Base-by-base conservation (phyloP, 1,139 yeast genomes). In the Taphrina pruni region DNA sequence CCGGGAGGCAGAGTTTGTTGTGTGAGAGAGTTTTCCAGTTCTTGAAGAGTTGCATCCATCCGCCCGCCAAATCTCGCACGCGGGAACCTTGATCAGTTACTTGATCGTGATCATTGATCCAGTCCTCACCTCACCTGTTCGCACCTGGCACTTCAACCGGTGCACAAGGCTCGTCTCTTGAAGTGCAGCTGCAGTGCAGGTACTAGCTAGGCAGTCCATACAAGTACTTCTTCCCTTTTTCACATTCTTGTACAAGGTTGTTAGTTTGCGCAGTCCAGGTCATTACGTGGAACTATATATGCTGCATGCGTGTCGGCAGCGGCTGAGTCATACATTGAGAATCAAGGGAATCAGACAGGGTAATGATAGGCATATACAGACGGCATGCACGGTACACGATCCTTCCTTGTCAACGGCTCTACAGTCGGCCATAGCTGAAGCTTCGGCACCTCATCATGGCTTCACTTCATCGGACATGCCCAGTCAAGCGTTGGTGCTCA, bases 391-490 rank as follows among this genome's bases (percentile, higher is more conserved):
- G 21, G 67, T 57, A 3, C 41, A 64, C 38, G 45, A 56, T 20
- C 46, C 54, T 11, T 43, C 60, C 12, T 48, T 64, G 8, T 14
- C 60, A 9, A 50, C 21, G 55, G 67, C 61, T 11, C 46, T 64
- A 14, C 48, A 39, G 17, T 36, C 60, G 6, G 67, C 67, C 20
- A 64, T 64, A 9, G 45, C 46, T 17, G 67, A 64, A 38, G 60
- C 67, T 9, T 54, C 67, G 6, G 60, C 67, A 11, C 67, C 60
- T 9, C 67, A 64, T 55, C 67, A 64, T 55, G 67, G 67, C 39
- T 64, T 64, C 52, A 64, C 48, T 14, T 43, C 55, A 14, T 54
- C 60, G 14, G 67, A 64, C 48, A 64, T 64, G 67, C 67, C 67
- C 11, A 45, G 61, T 43, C 67, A 64, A 7, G 67, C 67, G 5